Base-by-base conservation (phyloP, 2,329 filamentous ascomycete genomes). In the Trichophyton schoenleinii region DNA sequence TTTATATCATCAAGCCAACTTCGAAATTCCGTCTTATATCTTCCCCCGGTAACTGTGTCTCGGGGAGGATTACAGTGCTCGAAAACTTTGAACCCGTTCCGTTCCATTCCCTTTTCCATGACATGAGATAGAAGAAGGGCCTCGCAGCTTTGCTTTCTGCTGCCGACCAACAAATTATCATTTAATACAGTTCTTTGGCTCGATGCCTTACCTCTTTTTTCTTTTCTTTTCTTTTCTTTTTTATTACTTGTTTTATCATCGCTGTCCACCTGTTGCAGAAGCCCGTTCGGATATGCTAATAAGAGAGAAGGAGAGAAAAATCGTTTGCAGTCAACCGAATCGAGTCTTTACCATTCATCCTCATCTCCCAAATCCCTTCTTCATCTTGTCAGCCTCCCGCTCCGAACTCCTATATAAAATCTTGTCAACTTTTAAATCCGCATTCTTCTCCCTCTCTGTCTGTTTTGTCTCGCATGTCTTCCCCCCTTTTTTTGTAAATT, bases 121-220 rank as follows among this genome's bases (percentile, higher is more conserved):
- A 25, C 25, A 53, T 53, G 49, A 53, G 49, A 53, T 53, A 53
- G 28, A 53, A 28, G 8, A 52, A 25, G 49, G 49, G 49, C 49
- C 28, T 31, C 22, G 28, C 22, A 25, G 20, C 49, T 25, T 3
- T 38, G 34, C 13, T 3, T 20, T 20, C 20, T 11, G 20, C 20
- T 22, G 44, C 44, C 11, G n/a, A 48, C 20, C 8, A 48, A 48
- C 49, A 48, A 48, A 34, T 36, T 38, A 55, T 36, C 31, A 34
- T 55, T 55, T 55, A 55, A 55, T 55, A 55, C 49, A 36, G n/a
- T 55, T 55, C 49, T 36, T 55, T 20, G 31, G 31, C 49, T 55
- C 49, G 49, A 36, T 20, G 31, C 31, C 49, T 11, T 55, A 18
- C 49, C 49, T 31, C 34, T 49, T 28, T 13, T 15, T 28, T 13